Percentiles rank a stretch among this genome's conserved stretches.
Conservation (phyloP, 164 flowering plant species). For the Brasenia schreberi region DNA sequence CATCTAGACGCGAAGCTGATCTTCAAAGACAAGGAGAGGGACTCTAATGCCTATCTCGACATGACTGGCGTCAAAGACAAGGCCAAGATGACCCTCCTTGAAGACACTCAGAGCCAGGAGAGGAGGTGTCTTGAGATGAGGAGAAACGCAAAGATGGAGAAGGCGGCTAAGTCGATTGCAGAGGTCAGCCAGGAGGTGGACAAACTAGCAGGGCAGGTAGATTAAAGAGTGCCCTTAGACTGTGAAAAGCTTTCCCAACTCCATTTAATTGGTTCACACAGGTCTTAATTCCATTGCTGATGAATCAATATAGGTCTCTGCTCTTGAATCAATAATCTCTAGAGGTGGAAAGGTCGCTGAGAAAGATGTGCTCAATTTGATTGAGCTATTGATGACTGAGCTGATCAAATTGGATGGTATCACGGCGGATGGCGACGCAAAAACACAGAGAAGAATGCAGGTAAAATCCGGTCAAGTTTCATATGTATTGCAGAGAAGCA, state of each 20-base stretch:
- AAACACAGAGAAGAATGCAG: conserved; percentile 88
- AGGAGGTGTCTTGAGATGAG: conserved; percentile 61
- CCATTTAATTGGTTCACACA: no score
- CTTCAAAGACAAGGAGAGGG: conserved; percentile 77
- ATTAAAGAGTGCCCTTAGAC: background rate
- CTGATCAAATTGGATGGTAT: conserved; percentile 73
- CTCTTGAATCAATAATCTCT: conserved; percentile 48
- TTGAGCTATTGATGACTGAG: conserved; percentile 78
- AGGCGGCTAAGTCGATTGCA: conserved; percentile 58
- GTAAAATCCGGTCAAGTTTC: conserved; percentile 17
- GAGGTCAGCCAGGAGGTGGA: conserved; percentile 77
- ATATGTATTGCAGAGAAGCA: background rate
- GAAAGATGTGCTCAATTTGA: conserved; percentile 41
- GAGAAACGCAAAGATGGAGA: conserved; percentile 64
- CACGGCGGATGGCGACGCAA: conserved; percentile 68
- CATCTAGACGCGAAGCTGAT: conserved; percentile 68
- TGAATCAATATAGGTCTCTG: conserved; percentile 50
- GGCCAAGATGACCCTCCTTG: conserved; percentile 62
- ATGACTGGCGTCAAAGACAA: conserved; percentile 59
- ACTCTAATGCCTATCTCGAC: conserved; percentile 60
- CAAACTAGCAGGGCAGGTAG: conserved; percentile 64
- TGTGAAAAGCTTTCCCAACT: background rate
- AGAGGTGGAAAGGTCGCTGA: conserved; percentile 73
- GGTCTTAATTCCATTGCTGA: background rate
- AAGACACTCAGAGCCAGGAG: conserved; percentile 74